These are phyloP conservation scores for Scutellaria galericulata DNA, from an alignment of 257 asterid species.

Conservation along the genomic window DNA sequence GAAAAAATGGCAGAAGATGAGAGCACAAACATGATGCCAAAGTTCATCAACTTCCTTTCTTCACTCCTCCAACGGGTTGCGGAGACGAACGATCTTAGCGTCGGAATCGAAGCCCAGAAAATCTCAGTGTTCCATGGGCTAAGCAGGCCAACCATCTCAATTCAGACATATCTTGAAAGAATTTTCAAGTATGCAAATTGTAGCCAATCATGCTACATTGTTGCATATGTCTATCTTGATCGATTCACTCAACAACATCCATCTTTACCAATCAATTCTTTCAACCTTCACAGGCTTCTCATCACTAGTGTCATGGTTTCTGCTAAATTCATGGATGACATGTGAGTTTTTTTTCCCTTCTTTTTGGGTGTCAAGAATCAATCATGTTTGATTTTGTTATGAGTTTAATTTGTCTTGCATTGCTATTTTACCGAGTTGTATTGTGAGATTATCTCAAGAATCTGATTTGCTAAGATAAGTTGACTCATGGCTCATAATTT, in stretches of 20 bases:
- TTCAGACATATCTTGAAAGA: constrained; percentile 74
- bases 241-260: constrained; percentile 74
- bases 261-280: constrained; percentile 61
- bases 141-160: constrained; percentile 71
- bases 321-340: constrained; percentile 87
- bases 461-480: too few species aligned
- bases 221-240: constrained; percentile 76
- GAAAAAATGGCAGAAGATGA: constrained; percentile 64
- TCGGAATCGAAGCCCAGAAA: constrained; percentile 45
- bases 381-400: too few species aligned
- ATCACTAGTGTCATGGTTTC: constrained; percentile 91
- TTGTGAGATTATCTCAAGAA: too few species aligned
- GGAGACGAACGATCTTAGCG: constrained; percentile 77
- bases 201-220: constrained; percentile 91
- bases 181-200: constrained; percentile 79
- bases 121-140: constrained; percentile 86
- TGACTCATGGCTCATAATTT: too few species aligned
- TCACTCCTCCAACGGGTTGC: constrained; percentile 77
- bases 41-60: constrained; percentile 68
- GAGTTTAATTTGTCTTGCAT: too few species aligned
- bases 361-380: too few species aligned
- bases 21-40: constrained; percentile 58
- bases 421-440: too few species aligned
- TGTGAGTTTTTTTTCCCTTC: constrained; percentile 49
- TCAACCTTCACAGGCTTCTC: constrained; percentile 84